Percentiles rank a stretch among this genome's conserved stretches.
Evolutionary conservation across 805 yeast genomes (phyloP).

Genomic region (Limtongia smithiae): DNA sequence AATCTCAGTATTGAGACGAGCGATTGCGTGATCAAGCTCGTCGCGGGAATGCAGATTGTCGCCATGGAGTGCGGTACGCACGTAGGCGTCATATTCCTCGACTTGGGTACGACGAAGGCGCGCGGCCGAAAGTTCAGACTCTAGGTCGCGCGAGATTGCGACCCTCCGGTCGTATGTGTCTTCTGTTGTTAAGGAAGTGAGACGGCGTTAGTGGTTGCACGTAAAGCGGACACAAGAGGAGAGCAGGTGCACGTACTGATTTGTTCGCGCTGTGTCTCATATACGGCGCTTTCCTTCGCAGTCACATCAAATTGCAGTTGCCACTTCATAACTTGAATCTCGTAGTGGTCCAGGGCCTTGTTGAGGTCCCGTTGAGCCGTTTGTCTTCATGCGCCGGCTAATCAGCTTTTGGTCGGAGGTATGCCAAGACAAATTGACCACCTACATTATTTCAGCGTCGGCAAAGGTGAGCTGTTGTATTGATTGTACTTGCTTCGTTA

Average conservation of each 20-base stretch:
- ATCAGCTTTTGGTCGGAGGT: background rate
- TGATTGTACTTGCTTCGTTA: constrained; percentile 10
- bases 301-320: constrained; percentile 30
- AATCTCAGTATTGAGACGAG: constrained; percentile 30
- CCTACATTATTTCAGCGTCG: constrained; percentile 7
- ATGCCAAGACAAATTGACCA: background rate
- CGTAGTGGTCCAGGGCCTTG: constrained; percentile 2
- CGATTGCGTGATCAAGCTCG: constrained; percentile 23
- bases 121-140: constrained; percentile 22
- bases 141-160: constrained; percentile 6
- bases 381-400: constrained; percentile 2
- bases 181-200: constrained; percentile 1
- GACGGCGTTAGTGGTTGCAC: background rate
- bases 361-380: constrained; percentile 4
- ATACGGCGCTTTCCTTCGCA: constrained; percentile 26
- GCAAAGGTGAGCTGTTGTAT: constrained; percentile 8
- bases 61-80: constrained; percentile 3
- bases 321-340: constrained; percentile 2
- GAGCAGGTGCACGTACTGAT: constrained; percentile 9
- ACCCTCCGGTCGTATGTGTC: constrained; percentile 1
- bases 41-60: constrained; percentile 27
- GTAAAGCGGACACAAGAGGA: background rate
- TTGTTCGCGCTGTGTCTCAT: constrained; percentile 25
- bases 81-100: constrained; percentile 31
- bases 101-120: constrained; percentile 27